A percentile compares a stretch with the other conserved stretches of the same genome.
These are phyloP conservation scores for Ogataea polymorpha DNA, from an alignment of 805 yeast genomes.

Conservation along the genomic window DNA sequence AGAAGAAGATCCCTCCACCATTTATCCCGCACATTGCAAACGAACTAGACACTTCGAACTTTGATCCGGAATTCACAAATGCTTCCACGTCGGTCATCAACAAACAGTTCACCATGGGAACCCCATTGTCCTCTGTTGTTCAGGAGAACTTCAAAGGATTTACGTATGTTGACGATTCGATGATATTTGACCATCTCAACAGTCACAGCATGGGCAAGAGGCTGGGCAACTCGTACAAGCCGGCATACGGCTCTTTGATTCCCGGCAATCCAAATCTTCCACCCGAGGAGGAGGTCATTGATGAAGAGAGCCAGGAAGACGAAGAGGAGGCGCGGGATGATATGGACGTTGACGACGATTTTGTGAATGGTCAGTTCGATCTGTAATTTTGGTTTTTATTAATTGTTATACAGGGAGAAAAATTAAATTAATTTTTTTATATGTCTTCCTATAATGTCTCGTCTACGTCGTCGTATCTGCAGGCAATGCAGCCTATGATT, in stretches of 20 bases:
- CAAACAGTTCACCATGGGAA: conserved; percentile 59
- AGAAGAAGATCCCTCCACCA: conserved; percentile 91
- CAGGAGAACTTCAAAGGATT: conserved; percentile 97
- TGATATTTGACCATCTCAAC: conserved; percentile 79
- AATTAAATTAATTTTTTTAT: conserved; percentile 17
- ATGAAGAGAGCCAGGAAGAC: conserved; percentile 54
- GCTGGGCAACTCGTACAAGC: conserved; percentile 38
- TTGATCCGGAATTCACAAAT: conserved; percentile 96
- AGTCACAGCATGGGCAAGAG: conserved; percentile 34
- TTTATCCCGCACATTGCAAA: conserved; percentile 89
- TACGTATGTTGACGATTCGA: conserved; percentile 91
- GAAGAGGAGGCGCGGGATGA: conserved; percentile 44
- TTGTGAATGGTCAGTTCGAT: conserved; percentile 88
- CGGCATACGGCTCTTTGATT: conserved; percentile 61
- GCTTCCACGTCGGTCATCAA: conserved; percentile 81
- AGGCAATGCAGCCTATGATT: conserved; percentile 73
- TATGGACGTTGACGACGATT: conserved; percentile 61
- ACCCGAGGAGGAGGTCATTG: conserved; percentile 80
- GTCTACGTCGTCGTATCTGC: conserved; percentile 74
- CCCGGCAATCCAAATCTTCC: conserved; percentile 79
- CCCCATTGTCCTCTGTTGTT: conserved; percentile 88
- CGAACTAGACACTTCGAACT: conserved; percentile 93
- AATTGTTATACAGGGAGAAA: conserved; percentile 1
- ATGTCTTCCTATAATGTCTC: conserved; percentile 55
- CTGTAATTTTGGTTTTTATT: conserved; percentile 36